Conservation (phyloP, 257 asterid genomes). For the Salvia hispanica region DNA sequence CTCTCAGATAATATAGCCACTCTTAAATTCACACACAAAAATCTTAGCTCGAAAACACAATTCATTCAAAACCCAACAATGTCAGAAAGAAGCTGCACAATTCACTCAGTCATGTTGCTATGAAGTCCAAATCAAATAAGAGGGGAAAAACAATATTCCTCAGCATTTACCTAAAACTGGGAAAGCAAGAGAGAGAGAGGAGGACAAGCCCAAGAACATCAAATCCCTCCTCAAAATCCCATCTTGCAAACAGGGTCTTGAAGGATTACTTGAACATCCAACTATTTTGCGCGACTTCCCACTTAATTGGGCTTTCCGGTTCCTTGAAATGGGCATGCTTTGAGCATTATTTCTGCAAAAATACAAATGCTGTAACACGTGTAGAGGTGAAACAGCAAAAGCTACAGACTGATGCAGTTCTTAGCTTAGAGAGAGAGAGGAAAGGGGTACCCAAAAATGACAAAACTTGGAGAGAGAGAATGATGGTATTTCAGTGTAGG, state of each 20-base stretch:
- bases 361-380: conserved; percentile 9
- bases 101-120: not conserved
- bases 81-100: conserved; percentile 14
- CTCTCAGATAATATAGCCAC: too few relatives aligned
- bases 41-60: conserved; percentile 12
- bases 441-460: conserved; percentile 37
- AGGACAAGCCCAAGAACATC: conserved; percentile 53
- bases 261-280: conserved; percentile 38
- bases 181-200: conserved; percentile 55
- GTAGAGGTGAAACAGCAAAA: not conserved
- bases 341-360: conserved; percentile 40
- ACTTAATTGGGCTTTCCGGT: conserved; percentile 22
- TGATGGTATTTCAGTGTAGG: conserved; percentile 42
- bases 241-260: conserved; percentile 38
- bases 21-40: not conserved
- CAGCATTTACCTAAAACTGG: conserved; percentile 50
- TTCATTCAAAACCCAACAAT: not conserved
- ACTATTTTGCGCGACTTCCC: conserved; percentile 30
- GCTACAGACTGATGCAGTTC: not conserved
- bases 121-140: not conserved
- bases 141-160: not conserved
- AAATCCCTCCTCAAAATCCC: conserved; percentile 63
- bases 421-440: conserved; percentile 8
- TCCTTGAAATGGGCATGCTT: conserved; percentile 28
- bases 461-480: conserved; percentile 33